Percentiles rank a stretch among this genome's conserved stretches.
Conservation (phyloP, 768 basidiomycete species). For the Ramaria sp. region DNA sequence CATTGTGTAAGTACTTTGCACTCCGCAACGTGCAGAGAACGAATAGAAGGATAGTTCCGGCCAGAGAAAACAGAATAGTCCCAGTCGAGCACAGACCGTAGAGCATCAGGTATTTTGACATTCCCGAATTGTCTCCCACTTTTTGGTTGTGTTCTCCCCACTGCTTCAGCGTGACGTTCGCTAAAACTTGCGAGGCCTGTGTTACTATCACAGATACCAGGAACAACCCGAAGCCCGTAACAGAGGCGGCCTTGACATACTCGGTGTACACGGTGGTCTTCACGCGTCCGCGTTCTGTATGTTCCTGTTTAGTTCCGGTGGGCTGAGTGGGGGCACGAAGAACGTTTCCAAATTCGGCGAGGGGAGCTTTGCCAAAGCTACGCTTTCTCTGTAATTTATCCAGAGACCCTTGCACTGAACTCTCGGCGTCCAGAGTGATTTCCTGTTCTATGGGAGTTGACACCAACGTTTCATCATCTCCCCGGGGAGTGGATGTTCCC, state of each 20-base stretch:
- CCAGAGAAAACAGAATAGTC: constrained; percentile 30
- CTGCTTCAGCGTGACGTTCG: constrained; percentile 56
- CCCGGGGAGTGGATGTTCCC: constrained; percentile 19
- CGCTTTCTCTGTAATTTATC: constrained; percentile 48
- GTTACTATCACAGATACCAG: constrained; percentile 47
- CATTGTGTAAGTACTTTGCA: constrained; percentile 66
- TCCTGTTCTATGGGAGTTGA: constrained; percentile 4
- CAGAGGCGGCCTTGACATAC: constrained; percentile 76
- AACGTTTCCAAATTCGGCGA: constrained; percentile 21
- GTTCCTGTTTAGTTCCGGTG: constrained; percentile 51
- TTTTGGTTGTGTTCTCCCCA: constrained; percentile 76
- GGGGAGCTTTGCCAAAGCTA: constrained; percentile 46
- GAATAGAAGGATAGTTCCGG: constrained; percentile 36
- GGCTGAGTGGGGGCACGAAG: constrained; percentile 16
- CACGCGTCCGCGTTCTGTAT: constrained; percentile 72
- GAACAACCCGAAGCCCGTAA: constrained; percentile 49
- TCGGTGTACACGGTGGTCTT: constrained; percentile 63
- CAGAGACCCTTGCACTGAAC: constrained; percentile 23
- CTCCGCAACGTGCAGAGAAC: constrained; percentile 69
- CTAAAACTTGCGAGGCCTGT: constrained; percentile 50
- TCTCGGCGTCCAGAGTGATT: constrained; percentile 1
- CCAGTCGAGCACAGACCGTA: constrained; percentile 63
- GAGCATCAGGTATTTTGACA: constrained; percentile 46
- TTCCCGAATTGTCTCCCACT: constrained; percentile 43
- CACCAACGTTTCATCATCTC: constrained; percentile 13